Conservation (phyloP, 2,329 filamentous ascomycete species). For the Bipolaris bicolor region DNA sequence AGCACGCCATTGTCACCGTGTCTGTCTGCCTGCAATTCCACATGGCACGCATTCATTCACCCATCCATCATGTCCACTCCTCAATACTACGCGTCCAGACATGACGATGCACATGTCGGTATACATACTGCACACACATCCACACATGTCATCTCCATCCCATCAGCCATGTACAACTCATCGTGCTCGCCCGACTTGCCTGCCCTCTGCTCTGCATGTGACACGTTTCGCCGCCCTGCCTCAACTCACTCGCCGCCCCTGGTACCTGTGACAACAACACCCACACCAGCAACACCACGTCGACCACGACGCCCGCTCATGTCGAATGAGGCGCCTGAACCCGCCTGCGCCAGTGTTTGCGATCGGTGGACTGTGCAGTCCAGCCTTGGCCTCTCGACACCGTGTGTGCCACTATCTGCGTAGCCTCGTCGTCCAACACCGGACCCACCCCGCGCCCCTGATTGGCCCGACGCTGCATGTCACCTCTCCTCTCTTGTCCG, state of each 20-base stretch:
- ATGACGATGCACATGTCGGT: neutral
- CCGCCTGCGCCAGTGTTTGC: constrained; percentile 3
- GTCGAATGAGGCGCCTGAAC: neutral
- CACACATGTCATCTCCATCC: neutral
- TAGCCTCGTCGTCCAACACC: neutral
- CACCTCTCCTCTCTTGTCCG: too few relatives aligned
- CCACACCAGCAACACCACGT: neutral
- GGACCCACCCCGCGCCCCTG: too few relatives aligned
- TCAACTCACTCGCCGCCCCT: constrained; percentile 7
- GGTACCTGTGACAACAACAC: constrained; percentile 18
- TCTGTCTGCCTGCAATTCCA: neutral
- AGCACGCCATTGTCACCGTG: neutral
- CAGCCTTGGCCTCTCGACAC: neutral
- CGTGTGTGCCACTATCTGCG: constrained; percentile 1
- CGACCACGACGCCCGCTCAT: neutral
- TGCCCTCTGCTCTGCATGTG: constrained; percentile 30
- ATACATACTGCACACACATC: neutral
- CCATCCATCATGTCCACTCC: neutral
- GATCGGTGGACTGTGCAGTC: constrained; percentile 12
- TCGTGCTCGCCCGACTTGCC: constrained; percentile 28
- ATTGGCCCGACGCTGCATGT: too few relatives aligned
- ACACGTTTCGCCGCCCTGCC: constrained; percentile 28
- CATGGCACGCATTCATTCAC: neutral
- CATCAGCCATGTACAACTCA: constrained; percentile 2
- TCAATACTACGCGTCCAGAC: neutral